phyloP scores from a whole-genome alignment of 129 eudicot genomes.

The Deinandra increscens region DNA sequence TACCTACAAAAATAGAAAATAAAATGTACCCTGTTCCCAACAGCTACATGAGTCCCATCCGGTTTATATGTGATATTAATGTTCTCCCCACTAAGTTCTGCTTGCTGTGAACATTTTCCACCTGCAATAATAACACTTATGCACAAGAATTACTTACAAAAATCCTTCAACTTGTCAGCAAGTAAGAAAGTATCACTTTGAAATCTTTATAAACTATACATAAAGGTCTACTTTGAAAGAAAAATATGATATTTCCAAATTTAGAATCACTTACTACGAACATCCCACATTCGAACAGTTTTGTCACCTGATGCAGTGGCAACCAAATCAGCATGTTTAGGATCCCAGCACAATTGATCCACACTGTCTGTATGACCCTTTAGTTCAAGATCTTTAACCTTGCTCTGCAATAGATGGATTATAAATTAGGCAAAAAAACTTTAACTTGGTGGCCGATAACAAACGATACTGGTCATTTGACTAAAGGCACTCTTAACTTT shows the following conservation, averaged over 20 bases:
- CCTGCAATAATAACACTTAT: constrained; percentile 39
- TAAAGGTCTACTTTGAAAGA: neutral
- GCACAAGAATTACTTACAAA: neutral
- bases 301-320: constrained; percentile 99
- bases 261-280: constrained; percentile 66
- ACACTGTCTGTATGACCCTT: constrained; percentile 96
- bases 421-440: neutral
- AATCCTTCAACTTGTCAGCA: constrained; percentile 4
- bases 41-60: constrained; percentile 90
- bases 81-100: constrained; percentile 96
- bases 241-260: neutral
- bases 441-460: too few species aligned
- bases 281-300: constrained; percentile 99
- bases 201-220: too few species aligned
- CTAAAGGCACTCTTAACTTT: neutral
- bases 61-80: constrained; percentile 93
- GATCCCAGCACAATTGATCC: constrained; percentile 98
- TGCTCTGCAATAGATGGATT: constrained; percentile 48
- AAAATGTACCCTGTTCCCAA: constrained; percentile 84
- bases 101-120: constrained; percentile 97
- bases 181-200: too few species aligned
- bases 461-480: too few species aligned
- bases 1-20: neutral
- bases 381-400: constrained; percentile 85
- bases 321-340: constrained; percentile 87